Conservation (phyloP, 495 filamentous ascomycete genomes). For the Cercophora newfieldiana region DNA sequence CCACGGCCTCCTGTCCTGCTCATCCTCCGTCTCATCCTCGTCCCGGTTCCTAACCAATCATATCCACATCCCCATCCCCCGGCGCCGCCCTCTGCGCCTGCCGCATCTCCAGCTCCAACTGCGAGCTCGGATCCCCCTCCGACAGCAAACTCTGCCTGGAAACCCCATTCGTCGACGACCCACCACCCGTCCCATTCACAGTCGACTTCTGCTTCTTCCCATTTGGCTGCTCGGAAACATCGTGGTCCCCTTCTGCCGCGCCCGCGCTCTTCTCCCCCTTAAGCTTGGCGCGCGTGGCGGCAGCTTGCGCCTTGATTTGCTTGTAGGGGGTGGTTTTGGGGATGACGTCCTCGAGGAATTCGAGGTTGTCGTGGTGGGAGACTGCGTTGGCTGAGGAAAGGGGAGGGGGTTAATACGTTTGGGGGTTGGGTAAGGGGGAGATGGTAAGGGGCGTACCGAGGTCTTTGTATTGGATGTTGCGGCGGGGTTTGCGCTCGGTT, state of each 20-base stretch:
- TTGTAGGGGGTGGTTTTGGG: slow-evolving; percentile 81
- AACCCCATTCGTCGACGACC: slow-evolving; percentile 20
- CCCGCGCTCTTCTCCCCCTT: slow-evolving; percentile 29
- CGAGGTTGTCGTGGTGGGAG: slow-evolving; percentile 85
- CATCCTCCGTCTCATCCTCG: not conserved
- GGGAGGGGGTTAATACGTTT: slow-evolving; percentile 29
- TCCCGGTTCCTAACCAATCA: slow-evolving; percentile 44
- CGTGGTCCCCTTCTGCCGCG: slow-evolving; percentile 22
- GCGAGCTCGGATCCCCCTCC: slow-evolving; percentile 41
- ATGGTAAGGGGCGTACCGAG: slow-evolving; percentile 54
- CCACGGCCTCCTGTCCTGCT: not conserved
- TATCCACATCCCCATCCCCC: slow-evolving; percentile 57
- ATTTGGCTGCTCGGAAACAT: slow-evolving; percentile 31
- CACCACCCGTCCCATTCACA: slow-evolving; percentile 34
- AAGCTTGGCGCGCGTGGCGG: slow-evolving; percentile 42
- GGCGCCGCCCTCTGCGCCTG: slow-evolving; percentile 31
- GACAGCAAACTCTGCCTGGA: slow-evolving; percentile 20
- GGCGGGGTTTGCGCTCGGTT: slow-evolving; percentile 83
- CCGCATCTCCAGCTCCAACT: slow-evolving; percentile 51
- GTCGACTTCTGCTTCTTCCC: slow-evolving; percentile 48
- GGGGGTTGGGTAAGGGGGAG: not conserved
- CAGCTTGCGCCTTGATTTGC: slow-evolving; percentile 64
- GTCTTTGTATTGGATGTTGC: slow-evolving; percentile 96
- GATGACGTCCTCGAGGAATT: slow-evolving; percentile 90
- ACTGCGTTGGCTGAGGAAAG: slow-evolving; percentile 79